Evolutionary conservation across 1,284 basidiomycete genomes (phyloP).

Genomic region (Amylostereum chailletii): DNA sequence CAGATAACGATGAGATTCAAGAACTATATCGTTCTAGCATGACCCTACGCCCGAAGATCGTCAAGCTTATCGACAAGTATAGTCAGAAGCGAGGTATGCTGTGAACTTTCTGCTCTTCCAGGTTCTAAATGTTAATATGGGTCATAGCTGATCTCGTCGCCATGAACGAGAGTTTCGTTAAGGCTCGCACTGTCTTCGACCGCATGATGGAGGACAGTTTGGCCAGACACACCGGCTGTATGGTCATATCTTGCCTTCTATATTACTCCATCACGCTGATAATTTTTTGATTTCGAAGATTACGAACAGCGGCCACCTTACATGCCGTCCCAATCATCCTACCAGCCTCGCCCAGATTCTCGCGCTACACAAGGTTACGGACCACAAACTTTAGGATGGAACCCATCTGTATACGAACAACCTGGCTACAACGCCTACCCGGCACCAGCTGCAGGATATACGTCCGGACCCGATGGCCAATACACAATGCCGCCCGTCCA

Average conservation of each 20-base stretch:
- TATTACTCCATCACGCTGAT: conserved; percentile 9
- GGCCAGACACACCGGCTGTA: conserved; percentile 61
- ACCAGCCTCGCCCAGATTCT: conserved; percentile 20
- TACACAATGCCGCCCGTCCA: background rate
- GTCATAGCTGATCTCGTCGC: conserved; percentile 70
- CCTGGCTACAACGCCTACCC: conserved; percentile 34
- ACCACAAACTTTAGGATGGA: conserved; percentile 32
- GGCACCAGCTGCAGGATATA: conserved; percentile 24
- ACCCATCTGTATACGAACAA: conserved; percentile 35
- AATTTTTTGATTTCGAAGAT: conserved; percentile 11
- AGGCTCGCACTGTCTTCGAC: conserved; percentile 78
- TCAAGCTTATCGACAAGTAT: conserved; percentile 96
- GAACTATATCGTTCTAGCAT: conserved; percentile 90
- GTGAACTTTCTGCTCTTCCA: background rate
- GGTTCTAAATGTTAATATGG: conserved; percentile 3
- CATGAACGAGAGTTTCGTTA: conserved; percentile 86
- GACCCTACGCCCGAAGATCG: conserved; percentile 87
- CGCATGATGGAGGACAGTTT: conserved; percentile 88
- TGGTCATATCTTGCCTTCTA: conserved; percentile 11
- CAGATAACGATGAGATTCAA: conserved; percentile 94
- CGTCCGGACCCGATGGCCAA: conserved; percentile 6
- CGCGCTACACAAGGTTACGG: conserved; percentile 11
- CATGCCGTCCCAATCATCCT: conserved; percentile 15
- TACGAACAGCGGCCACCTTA: conserved; percentile 22
- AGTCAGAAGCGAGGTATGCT: conserved; percentile 79